Evolutionary conservation across 768 basidiomycete genomes (phyloP).

Genomic region (Suillus placidus): DNA sequence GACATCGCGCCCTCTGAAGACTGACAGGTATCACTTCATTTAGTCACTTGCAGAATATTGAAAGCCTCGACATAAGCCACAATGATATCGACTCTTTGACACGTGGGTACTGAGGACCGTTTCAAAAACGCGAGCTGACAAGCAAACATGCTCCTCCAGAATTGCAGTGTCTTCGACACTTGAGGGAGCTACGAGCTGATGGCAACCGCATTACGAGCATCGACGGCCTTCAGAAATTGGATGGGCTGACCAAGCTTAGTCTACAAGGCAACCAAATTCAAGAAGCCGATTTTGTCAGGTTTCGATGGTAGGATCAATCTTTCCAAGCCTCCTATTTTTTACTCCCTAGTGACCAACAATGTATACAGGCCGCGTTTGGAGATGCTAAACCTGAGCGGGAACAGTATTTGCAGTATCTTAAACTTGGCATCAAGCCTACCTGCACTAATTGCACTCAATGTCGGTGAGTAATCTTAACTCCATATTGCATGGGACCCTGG

Average conservation of each 20-base stretch:
- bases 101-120: constrained; percentile 55
- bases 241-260: constrained; percentile 82
- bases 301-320: constrained; percentile 59
- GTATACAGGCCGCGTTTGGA: constrained; percentile 61
- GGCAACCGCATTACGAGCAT: constrained; percentile 75
- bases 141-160: constrained; percentile 50
- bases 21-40: constrained; percentile 88
- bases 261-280: constrained; percentile 73
- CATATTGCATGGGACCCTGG: constrained; percentile 15
- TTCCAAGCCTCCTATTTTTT: constrained; percentile 14
- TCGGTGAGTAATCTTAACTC: constrained; percentile 62
- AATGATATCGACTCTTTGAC: constrained; percentile 88
- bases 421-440: constrained; percentile 62
- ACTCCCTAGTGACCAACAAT: constrained; percentile 16
- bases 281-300: constrained; percentile 58
- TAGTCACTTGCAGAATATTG: constrained; percentile 81
- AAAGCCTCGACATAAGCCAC: constrained; percentile 86
- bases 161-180: constrained; percentile 77
- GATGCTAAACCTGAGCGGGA: constrained; percentile 80
- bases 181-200: constrained; percentile 91
- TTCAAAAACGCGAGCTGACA: constrained; percentile 1
- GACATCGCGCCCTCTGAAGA: constrained; percentile 42
- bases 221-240: constrained; percentile 78
- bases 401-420: constrained; percentile 58
- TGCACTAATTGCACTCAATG: constrained; percentile 71